Evolutionary conservation across 345 rosid genomes (phyloP).

Genomic region (Draba incana): DNA sequence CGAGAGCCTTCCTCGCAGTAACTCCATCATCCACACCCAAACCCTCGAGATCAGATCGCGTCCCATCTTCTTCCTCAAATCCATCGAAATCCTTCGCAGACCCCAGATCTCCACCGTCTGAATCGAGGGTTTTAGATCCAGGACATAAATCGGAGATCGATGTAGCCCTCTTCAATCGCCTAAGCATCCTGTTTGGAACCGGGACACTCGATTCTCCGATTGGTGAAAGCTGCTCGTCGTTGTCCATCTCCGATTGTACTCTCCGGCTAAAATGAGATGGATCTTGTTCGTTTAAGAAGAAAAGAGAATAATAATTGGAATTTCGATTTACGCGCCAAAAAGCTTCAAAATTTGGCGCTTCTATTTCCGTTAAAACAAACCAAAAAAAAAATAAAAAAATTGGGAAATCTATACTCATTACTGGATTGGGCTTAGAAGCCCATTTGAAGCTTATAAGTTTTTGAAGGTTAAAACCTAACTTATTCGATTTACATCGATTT

Average conservation of each 20-base stretch:
- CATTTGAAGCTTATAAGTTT: no score
- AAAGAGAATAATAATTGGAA: background rate
- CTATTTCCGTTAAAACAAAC: background rate
- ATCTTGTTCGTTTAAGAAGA: conserved; percentile 3
- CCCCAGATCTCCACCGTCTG: conserved; percentile 26
- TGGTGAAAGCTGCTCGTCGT: conserved; percentile 52
- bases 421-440: no score
- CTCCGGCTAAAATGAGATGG: background rate
- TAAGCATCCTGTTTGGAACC: conserved; percentile 53
- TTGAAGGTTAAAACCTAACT: no score
- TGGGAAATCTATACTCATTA: no score
- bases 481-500: no score
- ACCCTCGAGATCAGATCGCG: conserved; percentile 43
- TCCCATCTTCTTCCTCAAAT: conserved; percentile 40
- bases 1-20: conserved; percentile 44
- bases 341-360: conserved; percentile 39
- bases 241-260: conserved; percentile 48
- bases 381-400: no score
- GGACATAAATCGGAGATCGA: conserved; percentile 32
- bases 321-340: conserved; percentile 46
- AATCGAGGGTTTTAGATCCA: conserved; percentile 29
- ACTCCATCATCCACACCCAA: conserved; percentile 36
- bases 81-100: conserved; percentile 32
- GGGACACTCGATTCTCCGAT: conserved; percentile 51
- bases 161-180: conserved; percentile 65